Evolutionary conservation across 306 rosid species (phyloP).

Genomic region (Trichosanthes truncata): DNA sequence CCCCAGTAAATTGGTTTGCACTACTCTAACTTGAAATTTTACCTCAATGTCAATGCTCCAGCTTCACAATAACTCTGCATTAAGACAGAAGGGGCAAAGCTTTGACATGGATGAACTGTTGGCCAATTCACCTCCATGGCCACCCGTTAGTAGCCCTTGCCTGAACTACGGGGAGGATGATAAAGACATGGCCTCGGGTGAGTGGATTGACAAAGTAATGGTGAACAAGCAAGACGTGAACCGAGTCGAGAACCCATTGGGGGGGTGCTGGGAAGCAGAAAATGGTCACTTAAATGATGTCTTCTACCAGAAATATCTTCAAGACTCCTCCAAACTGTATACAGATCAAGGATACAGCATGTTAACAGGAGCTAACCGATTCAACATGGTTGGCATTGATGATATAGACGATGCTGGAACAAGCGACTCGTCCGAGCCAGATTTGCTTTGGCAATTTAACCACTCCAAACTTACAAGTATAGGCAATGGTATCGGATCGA

Average conservation of each 20-base stretch:
- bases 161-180: conserved; percentile 64
- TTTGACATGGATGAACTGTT: conserved; percentile 76
- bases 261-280: conserved; percentile 66
- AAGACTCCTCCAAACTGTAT: conserved; percentile 58
- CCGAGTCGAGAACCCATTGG: conserved; percentile 45
- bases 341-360: conserved; percentile 50
- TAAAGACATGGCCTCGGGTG: conserved; percentile 53
- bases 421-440: conserved; percentile 89
- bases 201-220: conserved; percentile 98
- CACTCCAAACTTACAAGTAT: conserved; percentile 45
- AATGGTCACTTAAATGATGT: conserved; percentile 49
- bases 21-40: not conserved
- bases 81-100: conserved; percentile 56
- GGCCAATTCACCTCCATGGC: conserved; percentile 85
- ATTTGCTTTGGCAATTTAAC: conserved; percentile 87
- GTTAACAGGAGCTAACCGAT: conserved; percentile 50
- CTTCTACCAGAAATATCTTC: conserved; percentile 82
- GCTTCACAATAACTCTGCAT: conserved; percentile 38
- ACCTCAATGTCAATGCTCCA: conserved; percentile 23
- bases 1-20: not conserved
- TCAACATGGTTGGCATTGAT: conserved; percentile 51
- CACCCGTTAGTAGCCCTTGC: conserved; percentile 56
- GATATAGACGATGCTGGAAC: conserved; percentile 84
- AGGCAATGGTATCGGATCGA: conserved; percentile 45
- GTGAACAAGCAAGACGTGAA: conserved; percentile 77